phyloP scores from a whole-genome alignment of 129 eudicot genomes.

The Scalesia atractyloides region DNA sequence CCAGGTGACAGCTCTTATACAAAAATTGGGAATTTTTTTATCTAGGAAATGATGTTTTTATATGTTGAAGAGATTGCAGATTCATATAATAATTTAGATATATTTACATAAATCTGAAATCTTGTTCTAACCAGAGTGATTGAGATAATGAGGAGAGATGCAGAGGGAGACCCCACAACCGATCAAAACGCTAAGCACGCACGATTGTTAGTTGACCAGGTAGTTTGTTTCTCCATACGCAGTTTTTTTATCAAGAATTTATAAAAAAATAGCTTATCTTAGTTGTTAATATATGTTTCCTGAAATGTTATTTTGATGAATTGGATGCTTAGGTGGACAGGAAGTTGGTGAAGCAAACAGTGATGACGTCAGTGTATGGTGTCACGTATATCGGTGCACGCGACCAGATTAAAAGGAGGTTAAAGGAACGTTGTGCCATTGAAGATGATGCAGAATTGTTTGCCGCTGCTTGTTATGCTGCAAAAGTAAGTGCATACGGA shows the following conservation, averaged over 20 bases:
- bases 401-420: slow-evolving; percentile 86
- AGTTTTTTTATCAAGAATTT: not conserved
- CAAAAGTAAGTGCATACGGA: slow-evolving; percentile 53
- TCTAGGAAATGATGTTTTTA: not conserved
- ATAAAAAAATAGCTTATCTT: too few species aligned
- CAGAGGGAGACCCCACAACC: slow-evolving; percentile 68
- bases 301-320: slow-evolving; percentile 6
- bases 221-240: slow-evolving; percentile 10
- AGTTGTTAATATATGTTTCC: not conserved
- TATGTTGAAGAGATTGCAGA: not conserved
- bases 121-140: slow-evolving; percentile 62
- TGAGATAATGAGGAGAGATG: slow-evolving; percentile 85
- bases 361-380: slow-evolving; percentile 98
- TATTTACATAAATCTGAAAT: not conserved
- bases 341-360: slow-evolving; percentile 94
- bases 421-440: slow-evolving; percentile 74
- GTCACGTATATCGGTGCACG: slow-evolving; percentile 98
- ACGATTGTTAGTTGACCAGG: slow-evolving; percentile 77
- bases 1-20: slow-evolving; percentile 50
- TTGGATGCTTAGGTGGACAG: slow-evolving; percentile 70
- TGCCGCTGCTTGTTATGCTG: slow-evolving; percentile 79
- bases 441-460: slow-evolving; percentile 70
- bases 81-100: not conserved
- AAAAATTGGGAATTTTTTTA: not conserved
- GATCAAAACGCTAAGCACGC: slow-evolving; percentile 75